Evolutionary conservation across 192 early-diverging fungal genomes (phyloP).

Genomic region (Coemansia sp.): DNA sequence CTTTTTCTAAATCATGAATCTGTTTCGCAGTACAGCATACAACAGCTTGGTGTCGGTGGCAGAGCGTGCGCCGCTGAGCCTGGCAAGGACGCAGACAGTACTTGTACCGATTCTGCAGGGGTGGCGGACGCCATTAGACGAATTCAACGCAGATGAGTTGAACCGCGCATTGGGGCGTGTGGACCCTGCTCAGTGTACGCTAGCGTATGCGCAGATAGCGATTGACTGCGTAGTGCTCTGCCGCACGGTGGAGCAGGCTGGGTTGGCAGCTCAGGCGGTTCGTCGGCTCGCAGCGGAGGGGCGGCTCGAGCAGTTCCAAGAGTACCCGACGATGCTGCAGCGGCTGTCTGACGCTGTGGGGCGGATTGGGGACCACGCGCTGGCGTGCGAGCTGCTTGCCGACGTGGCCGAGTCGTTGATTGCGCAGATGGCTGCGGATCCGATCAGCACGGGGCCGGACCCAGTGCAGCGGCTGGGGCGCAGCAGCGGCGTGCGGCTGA

Average conservation of each 20-base stretch:
- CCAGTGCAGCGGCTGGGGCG: conserved; percentile 9
- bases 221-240: conserved; percentile 32
- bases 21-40: conserved; percentile 11
- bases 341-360: conserved; percentile 11
- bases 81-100: neutral
- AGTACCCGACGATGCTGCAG: conserved; percentile 22
- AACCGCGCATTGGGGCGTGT: neutral
- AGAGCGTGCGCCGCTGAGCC: neutral
- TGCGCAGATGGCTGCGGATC: conserved; percentile 22
- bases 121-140: conserved; percentile 3
- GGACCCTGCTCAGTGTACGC: neutral
- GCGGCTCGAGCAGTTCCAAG: conserved; percentile 19
- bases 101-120: conserved; percentile 9
- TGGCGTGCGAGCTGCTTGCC: conserved; percentile 18
- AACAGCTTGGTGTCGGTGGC: conserved; percentile 5
- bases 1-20: neutral
- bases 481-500: conserved; percentile 36
- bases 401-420: conserved; percentile 26
- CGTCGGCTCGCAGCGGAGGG: neutral
- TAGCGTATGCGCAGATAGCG: conserved; percentile 30
- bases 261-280: conserved; percentile 11
- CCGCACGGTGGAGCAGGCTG: conserved; percentile 10
- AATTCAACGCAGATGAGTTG: neutral
- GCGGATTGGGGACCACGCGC: neutral
- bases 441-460: neutral